Base-by-base conservation (phyloP, 805 yeast species). In the Metschnikowia cerradonensis region DNA sequence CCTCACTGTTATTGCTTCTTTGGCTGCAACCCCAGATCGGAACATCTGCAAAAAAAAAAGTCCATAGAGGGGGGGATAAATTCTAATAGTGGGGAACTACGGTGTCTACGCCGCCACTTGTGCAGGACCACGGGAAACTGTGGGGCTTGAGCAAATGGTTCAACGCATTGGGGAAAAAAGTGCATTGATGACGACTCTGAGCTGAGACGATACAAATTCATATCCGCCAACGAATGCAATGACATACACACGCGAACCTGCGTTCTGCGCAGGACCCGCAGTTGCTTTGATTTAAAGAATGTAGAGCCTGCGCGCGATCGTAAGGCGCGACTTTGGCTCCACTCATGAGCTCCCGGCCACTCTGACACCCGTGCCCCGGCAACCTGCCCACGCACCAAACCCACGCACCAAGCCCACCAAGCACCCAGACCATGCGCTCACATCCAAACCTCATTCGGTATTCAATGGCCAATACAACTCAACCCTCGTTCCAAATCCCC, bases 1-100 rank as follows among this genome's bases (percentile, higher is more conserved):
- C 40, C 47, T 44, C 47, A 36, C 41, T 35, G 47, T 44, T 23
- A 23, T 35, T 35, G 47, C 47, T 44, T 44, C 30, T 49, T 46
- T 50, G 52, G 52, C 52, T 50, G 52, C 52, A 50, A 50, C 47
- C 42, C 46, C 45, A 47, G 47, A 44, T 44, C 47, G 32, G 23
- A n/a, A 23, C 31, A 7, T 6, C 31, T 23, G 41, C 41, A 22
- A 39, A 39, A 39, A 38, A 38, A 10, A 33, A 13, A 33, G 15
- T 8, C 35, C 11, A 8, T 10, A 8, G 30, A 10, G 30, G 30
- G 30, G 30, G 30, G 30, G 6, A 22, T 10, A 26, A n/a, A 14
- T 14, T 33, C 4, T 33, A 14, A 14, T 13, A 15, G 8, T 14
- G 35, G 35, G 15, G 15, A 33, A 33, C 15, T 11, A n/a, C n/a